Base-by-base conservation (phyloP, 78 protist genomes). In the Emiliania huxleyi region DNA sequence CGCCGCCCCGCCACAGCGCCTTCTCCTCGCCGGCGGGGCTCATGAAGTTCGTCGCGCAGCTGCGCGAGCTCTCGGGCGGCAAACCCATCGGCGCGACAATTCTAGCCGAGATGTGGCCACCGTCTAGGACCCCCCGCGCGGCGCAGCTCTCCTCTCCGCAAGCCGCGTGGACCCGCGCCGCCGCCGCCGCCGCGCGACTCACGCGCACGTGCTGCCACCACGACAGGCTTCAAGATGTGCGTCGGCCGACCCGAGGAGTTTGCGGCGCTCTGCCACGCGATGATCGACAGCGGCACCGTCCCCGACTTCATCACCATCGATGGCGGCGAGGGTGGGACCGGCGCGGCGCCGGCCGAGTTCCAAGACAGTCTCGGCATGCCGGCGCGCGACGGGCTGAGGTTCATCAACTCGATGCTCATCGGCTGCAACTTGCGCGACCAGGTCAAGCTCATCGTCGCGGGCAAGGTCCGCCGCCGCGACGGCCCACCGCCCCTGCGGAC, bases 321-420 rank as follows among this genome's bases (percentile, higher is more conserved):
- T 26, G 93, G 93, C 77, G 85, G 43, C 38, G 93, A 91, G 93
- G 93, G 93, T 42, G 93, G 93, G 46, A 91, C 93, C 33, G 93
- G 93, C 69, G 93, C 93, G 4, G 93, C 93, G 1, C 93, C 93
- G 35, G 26, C n/a, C 1, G 85, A 91, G 48, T 77, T 91, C 35
- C 21, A 19, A 2, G 38, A 45, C 69, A 75, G 69, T 0, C 26
- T 91, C 45, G 79, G 83, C 44, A 87, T 49, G 91, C 91, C 91
- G 26, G 38, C 42, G 18, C n/a, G 21, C 69, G 91, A 87, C 26
- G 91, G 69, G 6, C 91, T 87, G 26, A 0, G 44, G 26, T 45
- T 87, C 48, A 23, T 49, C 22, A 0, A 46, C 40, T 1, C 1
- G 26, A 2, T 49, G 73, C 91, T 87, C 29, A 0, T 49, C 25